Evolutionary conservation across 108 stramenopile genomes (phyloP).

Genomic region (Nitzschia sp.): DNA sequence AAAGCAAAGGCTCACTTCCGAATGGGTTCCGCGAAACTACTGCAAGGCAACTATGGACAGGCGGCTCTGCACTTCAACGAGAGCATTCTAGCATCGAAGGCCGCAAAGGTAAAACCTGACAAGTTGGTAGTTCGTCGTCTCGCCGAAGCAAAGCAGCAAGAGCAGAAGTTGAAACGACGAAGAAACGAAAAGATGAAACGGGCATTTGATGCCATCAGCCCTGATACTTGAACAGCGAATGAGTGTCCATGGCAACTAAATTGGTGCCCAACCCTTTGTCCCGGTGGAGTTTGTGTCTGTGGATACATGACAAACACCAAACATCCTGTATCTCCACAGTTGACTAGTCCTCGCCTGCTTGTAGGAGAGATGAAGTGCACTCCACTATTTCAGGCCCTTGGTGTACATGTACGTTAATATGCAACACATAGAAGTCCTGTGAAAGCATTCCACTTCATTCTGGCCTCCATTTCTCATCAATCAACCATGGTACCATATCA

Average conservation of each 20-base stretch:
- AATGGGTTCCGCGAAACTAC: slow-evolving; percentile 64
- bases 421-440: no score
- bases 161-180: slow-evolving; percentile 39
- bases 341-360: no score
- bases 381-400: no score
- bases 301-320: no score
- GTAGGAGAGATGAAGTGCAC: no score
- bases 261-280: not conserved
- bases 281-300: not conserved
- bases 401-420: no score
- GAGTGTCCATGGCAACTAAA: no score
- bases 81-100: slow-evolving; percentile 47
- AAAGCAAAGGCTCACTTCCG: slow-evolving; percentile 83
- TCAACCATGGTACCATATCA: no score
- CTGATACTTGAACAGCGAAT: not conserved
- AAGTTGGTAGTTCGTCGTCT: slow-evolving; percentile 56
- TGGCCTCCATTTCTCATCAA: no score
- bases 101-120: slow-evolving; percentile 44
- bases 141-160: slow-evolving; percentile 55
- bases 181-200: slow-evolving; percentile 53
- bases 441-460: no score
- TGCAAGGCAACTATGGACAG: slow-evolving; percentile 45
- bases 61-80: slow-evolving; percentile 58
- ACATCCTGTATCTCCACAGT: no score
- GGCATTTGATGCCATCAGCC: not conserved